Percentiles rank a stretch among this genome's conserved stretches.
These are phyloP conservation scores for Aschersonia sp. DNA, from an alignment of 2,329 filamentous ascomycete species.

Conservation along the genomic window DNA sequence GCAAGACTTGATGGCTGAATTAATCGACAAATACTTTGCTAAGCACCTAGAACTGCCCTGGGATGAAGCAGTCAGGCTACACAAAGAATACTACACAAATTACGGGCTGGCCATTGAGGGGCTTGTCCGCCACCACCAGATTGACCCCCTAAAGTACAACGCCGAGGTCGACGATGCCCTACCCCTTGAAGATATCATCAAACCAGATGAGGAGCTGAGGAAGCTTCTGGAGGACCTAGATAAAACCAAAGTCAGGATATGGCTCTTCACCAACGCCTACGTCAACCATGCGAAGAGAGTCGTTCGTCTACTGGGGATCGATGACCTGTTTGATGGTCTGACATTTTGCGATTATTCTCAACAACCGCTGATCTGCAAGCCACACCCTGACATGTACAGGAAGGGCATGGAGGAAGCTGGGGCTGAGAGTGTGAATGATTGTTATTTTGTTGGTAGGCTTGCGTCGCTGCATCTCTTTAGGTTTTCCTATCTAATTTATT, in stretches of 20 bases:
- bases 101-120: constrained; percentile 98
- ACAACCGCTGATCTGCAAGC: constrained; percentile 72
- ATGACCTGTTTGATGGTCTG: constrained; percentile 85
- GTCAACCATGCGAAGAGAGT: constrained; percentile 76
- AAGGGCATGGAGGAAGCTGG: constrained; percentile 83
- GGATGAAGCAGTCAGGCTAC: constrained; percentile 72
- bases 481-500: constrained; percentile 1
- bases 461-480: no score
- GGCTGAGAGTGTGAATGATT: constrained; percentile 50
- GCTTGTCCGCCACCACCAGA: constrained; percentile 83
- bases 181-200: constrained; percentile 72
- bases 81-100: constrained; percentile 84
- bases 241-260: constrained; percentile 66
- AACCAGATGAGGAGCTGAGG: constrained; percentile 60
- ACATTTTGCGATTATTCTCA: constrained; percentile 84
- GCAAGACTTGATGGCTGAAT: constrained; percentile 71
- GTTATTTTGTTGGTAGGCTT: constrained; percentile 79
- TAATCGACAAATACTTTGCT: constrained; percentile 55
- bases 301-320: constrained; percentile 63
- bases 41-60: constrained; percentile 58
- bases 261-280: constrained; percentile 96
- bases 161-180: constrained; percentile 86
- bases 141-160: constrained; percentile 92
- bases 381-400: constrained; percentile 64
- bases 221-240: constrained; percentile 72